Conservation (phyloP, 2,329 filamentous ascomycete genomes). For the Lecanicillium sp. region DNA sequence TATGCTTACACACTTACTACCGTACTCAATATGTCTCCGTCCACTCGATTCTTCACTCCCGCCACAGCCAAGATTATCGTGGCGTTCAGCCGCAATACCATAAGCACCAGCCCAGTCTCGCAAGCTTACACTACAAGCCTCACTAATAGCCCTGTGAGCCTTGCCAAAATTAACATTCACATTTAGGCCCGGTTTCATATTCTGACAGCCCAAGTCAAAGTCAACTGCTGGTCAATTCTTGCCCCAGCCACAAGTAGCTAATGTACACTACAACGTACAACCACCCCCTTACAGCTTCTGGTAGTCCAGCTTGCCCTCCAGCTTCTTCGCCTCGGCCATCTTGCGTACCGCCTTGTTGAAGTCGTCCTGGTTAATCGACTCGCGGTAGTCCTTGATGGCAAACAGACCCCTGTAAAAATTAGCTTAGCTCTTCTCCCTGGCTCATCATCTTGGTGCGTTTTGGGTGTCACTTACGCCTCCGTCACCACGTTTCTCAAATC, state of each 20-base stretch:
- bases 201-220: too few relatives aligned
- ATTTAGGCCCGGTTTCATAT: too few relatives aligned
- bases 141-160: too few relatives aligned
- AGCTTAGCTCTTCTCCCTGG: not conserved
- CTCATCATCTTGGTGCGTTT: not conserved
- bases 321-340: constrained; percentile 94
- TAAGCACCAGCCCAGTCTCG: too few relatives aligned
- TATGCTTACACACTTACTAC: too few relatives aligned
- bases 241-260: constrained; percentile 5
- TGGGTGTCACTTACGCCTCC: constrained; percentile 73
- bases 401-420: constrained; percentile 66
- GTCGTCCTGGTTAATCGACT: constrained; percentile 94
- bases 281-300: constrained; percentile 67
- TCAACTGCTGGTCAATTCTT: constrained; percentile 6
- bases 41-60: too few relatives aligned
- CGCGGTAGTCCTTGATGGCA: constrained; percentile 96
- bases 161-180: too few relatives aligned
- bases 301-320: constrained; percentile 97
- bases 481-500: constrained; percentile 97
- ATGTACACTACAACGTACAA: constrained; percentile 6
- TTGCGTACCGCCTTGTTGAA: constrained; percentile 99
- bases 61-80: too few relatives aligned
- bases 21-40: too few relatives aligned
- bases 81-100: too few relatives aligned
- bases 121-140: too few relatives aligned